Evolutionary conservation across 2,329 filamentous ascomycete genomes (phyloP).

Genomic region (Neospermospora avenae): DNA sequence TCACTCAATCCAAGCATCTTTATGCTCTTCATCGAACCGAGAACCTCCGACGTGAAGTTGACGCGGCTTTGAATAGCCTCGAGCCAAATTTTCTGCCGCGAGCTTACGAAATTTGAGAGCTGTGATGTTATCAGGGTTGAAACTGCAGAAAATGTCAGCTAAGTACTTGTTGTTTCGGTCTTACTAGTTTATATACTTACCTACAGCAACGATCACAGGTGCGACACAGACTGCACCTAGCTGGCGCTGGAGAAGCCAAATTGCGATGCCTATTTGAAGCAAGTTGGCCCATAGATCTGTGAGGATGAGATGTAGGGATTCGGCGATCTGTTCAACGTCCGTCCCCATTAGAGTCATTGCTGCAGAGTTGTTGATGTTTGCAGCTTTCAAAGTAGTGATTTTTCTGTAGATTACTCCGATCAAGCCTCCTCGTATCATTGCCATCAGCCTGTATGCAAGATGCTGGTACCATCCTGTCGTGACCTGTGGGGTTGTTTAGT

Average conservation of each 20-base stretch:
- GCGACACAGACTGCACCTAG: not conserved
- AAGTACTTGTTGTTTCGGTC: not conserved
- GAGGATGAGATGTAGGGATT: not conserved
- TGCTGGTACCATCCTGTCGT: conserved; percentile 7
- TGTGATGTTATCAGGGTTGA: not conserved
- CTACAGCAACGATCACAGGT: not conserved
- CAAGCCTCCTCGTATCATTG: not conserved
- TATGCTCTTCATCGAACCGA: conserved; percentile 3
- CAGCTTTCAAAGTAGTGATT: not conserved
- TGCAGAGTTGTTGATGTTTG: not conserved
- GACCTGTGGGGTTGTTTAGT: not conserved
- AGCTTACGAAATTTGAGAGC: not conserved
- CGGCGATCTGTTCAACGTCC: conserved; percentile 5
- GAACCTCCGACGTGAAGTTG: not conserved
- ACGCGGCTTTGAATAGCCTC: conserved; percentile 3
- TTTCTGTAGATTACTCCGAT: conserved; percentile 6
- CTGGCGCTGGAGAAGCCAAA: not conserved
- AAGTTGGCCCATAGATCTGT: conserved; percentile 2
- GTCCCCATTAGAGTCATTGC: conserved; percentile 42
- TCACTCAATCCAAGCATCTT: conserved; percentile 3
- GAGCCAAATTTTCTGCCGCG: not conserved
- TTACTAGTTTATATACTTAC: not conserved
- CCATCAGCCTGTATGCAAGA: conserved; percentile 1
- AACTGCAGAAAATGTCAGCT: not conserved
- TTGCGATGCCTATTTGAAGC: not conserved